These are phyloP conservation scores for Aquanectria penicillioides DNA, from an alignment of 2,329 filamentous ascomycete genomes.

Conservation along the genomic window DNA sequence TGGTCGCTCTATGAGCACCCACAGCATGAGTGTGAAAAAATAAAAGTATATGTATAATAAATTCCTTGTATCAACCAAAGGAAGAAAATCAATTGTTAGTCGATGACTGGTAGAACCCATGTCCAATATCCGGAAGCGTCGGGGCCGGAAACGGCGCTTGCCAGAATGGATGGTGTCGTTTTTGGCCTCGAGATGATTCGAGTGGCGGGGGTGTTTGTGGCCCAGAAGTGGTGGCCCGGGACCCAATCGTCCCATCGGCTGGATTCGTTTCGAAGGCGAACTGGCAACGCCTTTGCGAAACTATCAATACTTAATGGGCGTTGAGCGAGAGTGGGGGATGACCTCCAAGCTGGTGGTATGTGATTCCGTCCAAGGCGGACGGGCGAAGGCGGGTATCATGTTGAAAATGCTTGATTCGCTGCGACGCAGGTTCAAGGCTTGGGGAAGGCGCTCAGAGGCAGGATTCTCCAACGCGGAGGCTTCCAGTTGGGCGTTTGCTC, in stretches of 20 bases:
- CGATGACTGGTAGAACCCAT: too few species aligned
- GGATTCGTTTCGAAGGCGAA: background rate
- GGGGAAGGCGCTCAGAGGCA: slow-evolving; percentile 42
- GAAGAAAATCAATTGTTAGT: too few species aligned
- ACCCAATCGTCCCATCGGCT: background rate
- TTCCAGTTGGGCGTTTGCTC: slow-evolving; percentile 44
- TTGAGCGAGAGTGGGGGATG: background rate
- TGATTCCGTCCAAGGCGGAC: too few species aligned
- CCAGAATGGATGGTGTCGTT: background rate
- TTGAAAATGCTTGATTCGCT: too few species aligned
- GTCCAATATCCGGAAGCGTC: background rate
- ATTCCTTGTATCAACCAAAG: too few species aligned
- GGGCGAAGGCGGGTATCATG: too few species aligned
- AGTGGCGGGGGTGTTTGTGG: background rate
- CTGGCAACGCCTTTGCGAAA: background rate
- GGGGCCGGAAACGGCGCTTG: slow-evolving; percentile 6
- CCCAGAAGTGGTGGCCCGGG: background rate
- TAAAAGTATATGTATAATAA: too few species aligned
- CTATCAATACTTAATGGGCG: background rate
- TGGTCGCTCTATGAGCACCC: too few species aligned
- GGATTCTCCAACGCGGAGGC: slow-evolving; percentile 51
- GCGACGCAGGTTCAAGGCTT: slow-evolving; percentile 8
- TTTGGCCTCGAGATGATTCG: background rate
- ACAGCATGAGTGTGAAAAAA: too few species aligned
- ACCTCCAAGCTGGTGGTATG: background rate